These are phyloP conservation scores for Auriscalpium orientale DNA, from an alignment of 768 basidiomycete genomes.

Conservation along the genomic window DNA sequence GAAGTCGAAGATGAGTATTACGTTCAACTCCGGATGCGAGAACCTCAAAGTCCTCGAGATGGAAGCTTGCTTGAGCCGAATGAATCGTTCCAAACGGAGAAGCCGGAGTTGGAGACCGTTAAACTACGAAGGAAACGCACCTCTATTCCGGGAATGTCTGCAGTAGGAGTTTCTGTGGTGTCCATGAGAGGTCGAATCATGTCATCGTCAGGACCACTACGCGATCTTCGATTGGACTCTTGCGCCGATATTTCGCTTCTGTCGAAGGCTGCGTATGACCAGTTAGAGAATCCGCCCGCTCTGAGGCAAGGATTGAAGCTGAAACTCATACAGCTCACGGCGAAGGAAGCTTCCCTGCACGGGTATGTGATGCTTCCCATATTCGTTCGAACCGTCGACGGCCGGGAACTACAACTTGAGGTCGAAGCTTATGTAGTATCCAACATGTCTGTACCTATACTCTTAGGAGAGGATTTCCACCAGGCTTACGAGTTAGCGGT, in stretches of 20 bases:
- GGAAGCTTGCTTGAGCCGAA: not conserved
- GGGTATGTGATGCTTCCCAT: constrained; percentile 21
- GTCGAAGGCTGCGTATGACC: not conserved
- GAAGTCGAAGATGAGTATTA: not conserved
- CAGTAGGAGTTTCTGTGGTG: not conserved
- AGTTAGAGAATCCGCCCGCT: too few relatives aligned
- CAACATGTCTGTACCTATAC: constrained; percentile 17
- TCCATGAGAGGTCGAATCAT: not conserved
- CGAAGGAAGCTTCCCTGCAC: constrained; percentile 11
- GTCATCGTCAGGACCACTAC: not conserved
- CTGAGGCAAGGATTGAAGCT: too few relatives aligned
- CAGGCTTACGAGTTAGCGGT: constrained; percentile 27
- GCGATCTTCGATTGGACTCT: not conserved
- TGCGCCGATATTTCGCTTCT: not conserved
- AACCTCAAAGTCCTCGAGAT: not conserved
- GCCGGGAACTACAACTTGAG: constrained; percentile 18
- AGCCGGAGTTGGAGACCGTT: constrained; percentile 11
- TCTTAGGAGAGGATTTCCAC: constrained; percentile 19
- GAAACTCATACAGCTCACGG: too few relatives aligned
- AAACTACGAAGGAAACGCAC: not conserved
- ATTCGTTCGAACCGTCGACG: constrained; percentile 19
- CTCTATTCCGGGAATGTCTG: not conserved
- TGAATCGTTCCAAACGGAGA: constrained; percentile 12
- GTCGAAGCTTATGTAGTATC: constrained; percentile 16
- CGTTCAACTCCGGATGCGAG: not conserved